Evolutionary conservation across 108 stramenopile genomes (phyloP), one percentile per base, ranked within the genome.

Genomic region (Cyclostephanos tholiformis): DNA sequence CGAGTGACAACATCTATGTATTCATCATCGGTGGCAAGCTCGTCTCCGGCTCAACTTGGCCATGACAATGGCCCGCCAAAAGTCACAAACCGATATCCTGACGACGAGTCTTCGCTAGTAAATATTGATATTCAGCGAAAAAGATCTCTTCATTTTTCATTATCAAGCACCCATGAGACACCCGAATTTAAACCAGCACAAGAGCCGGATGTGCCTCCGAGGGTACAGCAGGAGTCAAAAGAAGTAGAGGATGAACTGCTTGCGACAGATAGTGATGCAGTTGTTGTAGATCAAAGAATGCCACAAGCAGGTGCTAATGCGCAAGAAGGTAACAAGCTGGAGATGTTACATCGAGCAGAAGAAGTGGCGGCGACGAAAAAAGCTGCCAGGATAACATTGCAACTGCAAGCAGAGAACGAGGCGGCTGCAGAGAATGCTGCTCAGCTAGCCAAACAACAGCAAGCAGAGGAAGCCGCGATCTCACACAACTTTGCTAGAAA

Each of bases 1-100:
- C 75, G 68, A 48, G 68, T 49, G 36, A 58, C 39, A 58, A 13
- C 25, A 17, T 6, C 69, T 8, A 71, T 17, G 64, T 5, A 30
- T 49, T 36, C 61, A 50, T 41, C 69, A 2, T 38, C 67, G 17
- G 8, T 6, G 5, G 29, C 30, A 13, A 60, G 29, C 16, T 49
- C 52, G 36, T 55, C 55, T 68, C 19, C 39, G 50, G 38, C 38
- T 38, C 27, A 6, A 53, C 65, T 8, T 52, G 65, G 50, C 16
- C 38, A 68, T 22, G 52, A 9, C 52, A 35, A 41, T 36, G 19
- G 25, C 27, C 59, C 59, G 2, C 59, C 59, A 17, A 60, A 30
- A 60, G 59, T 39, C 11, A 26, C 26, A 60, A 16, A 39, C 38
- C 36, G 59, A 60, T 30, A 60, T 39, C 59, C 59, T 19, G 36